These are phyloP conservation scores for Boletus sensibilis DNA, from an alignment of 768 basidiomycete genomes.

Conservation along the genomic window DNA sequence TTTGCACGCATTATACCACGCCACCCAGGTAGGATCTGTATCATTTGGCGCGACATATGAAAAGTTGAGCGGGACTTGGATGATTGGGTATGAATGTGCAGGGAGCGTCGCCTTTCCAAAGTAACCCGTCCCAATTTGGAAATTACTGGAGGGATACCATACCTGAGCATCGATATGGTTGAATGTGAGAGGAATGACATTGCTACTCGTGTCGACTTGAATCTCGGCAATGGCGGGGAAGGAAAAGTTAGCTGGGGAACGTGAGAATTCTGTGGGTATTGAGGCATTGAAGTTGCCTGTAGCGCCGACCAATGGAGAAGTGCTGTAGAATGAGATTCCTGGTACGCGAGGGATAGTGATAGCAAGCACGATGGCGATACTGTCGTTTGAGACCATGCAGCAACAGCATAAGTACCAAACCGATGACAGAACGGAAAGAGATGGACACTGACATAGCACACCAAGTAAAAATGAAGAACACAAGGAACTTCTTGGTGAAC, in stretches of 20 bases:
- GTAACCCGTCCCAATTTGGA: constrained; percentile 66
- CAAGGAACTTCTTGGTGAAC: constrained; percentile 70
- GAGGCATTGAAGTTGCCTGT: constrained; percentile 56
- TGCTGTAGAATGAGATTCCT: constrained; percentile 56
- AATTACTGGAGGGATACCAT: constrained; percentile 65
- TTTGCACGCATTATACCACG: constrained; percentile 78
- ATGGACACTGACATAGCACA: constrained; percentile 49
- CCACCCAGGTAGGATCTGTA: constrained; percentile 79
- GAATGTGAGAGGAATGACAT: constrained; percentile 78
- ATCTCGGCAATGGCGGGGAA: constrained; percentile 78
- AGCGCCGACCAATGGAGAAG: constrained; percentile 57
- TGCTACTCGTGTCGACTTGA: constrained; percentile 70
- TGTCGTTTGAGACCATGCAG: constrained; percentile 19
- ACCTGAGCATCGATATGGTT: constrained; percentile 63
- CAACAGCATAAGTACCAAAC: constrained; percentile 3
- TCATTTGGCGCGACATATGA: constrained; percentile 77
- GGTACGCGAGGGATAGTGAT: constrained; percentile 87
- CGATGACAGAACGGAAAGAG: not conserved
- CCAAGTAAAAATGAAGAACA: constrained; percentile 64
- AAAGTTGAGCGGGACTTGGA: constrained; percentile 80
- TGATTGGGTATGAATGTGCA: constrained; percentile 61
- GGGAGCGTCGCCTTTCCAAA: constrained; percentile 58
- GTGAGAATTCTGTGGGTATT: constrained; percentile 63
- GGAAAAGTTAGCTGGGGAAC: constrained; percentile 83
- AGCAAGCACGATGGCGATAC: constrained; percentile 68